These are phyloP conservation scores for Oidiodendron maius DNA, from an alignment of 495 filamentous ascomycete genomes.

Conservation along the genomic window DNA sequence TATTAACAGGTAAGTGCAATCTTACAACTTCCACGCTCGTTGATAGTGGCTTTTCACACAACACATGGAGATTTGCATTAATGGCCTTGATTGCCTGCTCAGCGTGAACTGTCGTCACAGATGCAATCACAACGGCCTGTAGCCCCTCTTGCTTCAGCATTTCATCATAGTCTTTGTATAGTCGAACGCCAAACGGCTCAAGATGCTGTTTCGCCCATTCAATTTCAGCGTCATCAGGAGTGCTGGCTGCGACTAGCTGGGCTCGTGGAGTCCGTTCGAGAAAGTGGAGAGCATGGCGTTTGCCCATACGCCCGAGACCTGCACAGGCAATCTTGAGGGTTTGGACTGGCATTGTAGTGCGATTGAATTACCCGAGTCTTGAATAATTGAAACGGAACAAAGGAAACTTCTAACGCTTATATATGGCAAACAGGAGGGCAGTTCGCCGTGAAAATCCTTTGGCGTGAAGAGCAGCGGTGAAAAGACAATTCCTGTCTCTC, in stretches of 20 bases:
- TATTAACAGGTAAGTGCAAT: neutral
- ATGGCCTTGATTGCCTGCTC: slow-evolving; percentile 53
- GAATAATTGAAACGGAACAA: neutral
- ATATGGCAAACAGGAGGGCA: neutral
- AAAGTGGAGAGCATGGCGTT: slow-evolving; percentile 50
- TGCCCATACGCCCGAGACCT: slow-evolving; percentile 54
- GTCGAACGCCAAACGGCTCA: slow-evolving; percentile 37
- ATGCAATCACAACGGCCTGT: slow-evolving; percentile 45
- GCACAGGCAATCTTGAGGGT: slow-evolving; percentile 44
- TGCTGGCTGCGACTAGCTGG: slow-evolving; percentile 45
- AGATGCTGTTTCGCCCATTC: slow-evolving; percentile 45
- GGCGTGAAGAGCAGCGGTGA: neutral
- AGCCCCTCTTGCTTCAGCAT: slow-evolving; percentile 51
- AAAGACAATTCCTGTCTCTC: neutral
- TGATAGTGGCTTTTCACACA: slow-evolving; percentile 51
- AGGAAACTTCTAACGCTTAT: neutral
- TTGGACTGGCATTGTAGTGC: slow-evolving; percentile 32
- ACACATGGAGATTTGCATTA: slow-evolving; percentile 43
- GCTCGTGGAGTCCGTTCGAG: slow-evolving; percentile 45
- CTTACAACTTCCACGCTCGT: slow-evolving; percentile 47
- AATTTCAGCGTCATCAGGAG: slow-evolving; percentile 41
- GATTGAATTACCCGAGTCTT: neutral
- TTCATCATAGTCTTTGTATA: slow-evolving; percentile 49
- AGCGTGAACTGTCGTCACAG: slow-evolving; percentile 49
- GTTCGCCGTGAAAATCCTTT: neutral